phyloP scores from a whole-genome alignment of 2,329 filamentous ascomycete genomes.

The Sclerotiophoma versabilis region DNA sequence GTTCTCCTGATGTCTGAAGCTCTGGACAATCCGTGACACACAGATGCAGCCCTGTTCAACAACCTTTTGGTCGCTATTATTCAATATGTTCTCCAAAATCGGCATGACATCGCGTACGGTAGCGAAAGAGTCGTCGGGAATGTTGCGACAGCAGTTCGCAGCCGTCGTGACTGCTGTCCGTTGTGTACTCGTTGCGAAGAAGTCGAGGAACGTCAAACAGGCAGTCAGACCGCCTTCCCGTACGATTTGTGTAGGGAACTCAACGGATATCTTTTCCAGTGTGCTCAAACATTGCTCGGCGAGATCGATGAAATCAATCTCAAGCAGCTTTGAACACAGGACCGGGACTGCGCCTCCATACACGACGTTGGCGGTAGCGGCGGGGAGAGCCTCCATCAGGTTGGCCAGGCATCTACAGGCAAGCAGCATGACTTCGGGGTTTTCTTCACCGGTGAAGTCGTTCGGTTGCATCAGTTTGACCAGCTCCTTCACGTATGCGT shows the following conservation, averaged over 20 bases:
- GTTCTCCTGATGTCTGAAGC: conserved; percentile 85
- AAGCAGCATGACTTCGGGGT: conserved; percentile 95
- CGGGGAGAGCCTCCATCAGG: conserved; percentile 93
- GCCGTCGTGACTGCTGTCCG: conserved; percentile 96
- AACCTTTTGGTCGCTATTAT: conserved; percentile 93
- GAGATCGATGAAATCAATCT: conserved; percentile 96
- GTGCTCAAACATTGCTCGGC: conserved; percentile 97
- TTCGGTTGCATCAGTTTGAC: conserved; percentile 90
- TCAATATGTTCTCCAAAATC: conserved; percentile 86
- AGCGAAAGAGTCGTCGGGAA: conserved; percentile 89
- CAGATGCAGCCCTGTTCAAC: conserved; percentile 96
- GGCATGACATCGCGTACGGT: conserved; percentile 97
- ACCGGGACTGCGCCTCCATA: conserved; percentile 97
- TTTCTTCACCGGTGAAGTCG: conserved; percentile 84
- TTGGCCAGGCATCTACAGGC: conserved; percentile 96
- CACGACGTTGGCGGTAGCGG: conserved; percentile 92
- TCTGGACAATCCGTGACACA: conserved; percentile 94
- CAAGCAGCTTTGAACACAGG: conserved; percentile 90
- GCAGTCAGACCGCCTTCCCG: conserved; percentile 93
- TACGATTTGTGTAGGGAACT: conserved; percentile 94
- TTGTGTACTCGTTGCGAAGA: conserved; percentile 97
- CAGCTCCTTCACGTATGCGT: conserved; percentile 93
- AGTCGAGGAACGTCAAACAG: conserved; percentile 95
- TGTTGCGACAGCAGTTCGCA: conserved; percentile 97
- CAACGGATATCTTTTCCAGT: conserved; percentile 94